Evolutionary conservation across 2,329 filamentous ascomycete genomes (phyloP).

Genomic region (Emmonsiellopsis sp.): DNA sequence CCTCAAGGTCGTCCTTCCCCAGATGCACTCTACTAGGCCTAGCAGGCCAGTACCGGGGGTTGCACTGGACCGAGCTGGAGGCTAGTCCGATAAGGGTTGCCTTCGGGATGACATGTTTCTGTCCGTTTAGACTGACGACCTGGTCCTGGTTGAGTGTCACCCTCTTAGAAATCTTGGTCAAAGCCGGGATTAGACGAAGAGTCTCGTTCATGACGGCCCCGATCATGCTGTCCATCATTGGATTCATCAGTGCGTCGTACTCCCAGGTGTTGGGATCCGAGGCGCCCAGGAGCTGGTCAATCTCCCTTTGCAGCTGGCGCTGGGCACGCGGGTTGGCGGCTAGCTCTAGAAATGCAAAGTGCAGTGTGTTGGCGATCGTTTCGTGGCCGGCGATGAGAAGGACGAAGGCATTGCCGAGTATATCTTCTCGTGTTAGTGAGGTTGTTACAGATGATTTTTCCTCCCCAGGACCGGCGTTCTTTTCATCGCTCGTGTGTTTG

Average conservation of each 20-base stretch:
- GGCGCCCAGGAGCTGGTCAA: conserved; percentile 55
- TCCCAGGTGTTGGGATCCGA: conserved; percentile 55
- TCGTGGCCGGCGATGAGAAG: conserved; percentile 67
- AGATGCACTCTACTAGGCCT: conserved; percentile 19
- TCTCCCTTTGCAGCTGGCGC: conserved; percentile 55
- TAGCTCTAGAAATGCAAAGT: conserved; percentile 60
- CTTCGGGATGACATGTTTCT: conserved; percentile 49
- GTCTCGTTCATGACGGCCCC: conserved; percentile 72
- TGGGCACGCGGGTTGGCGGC: conserved; percentile 58
- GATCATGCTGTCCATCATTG: conserved; percentile 58
- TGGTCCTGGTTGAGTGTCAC: conserved; percentile 39
- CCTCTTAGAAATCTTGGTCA: conserved; percentile 62
- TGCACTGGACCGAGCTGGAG: conserved; percentile 51
- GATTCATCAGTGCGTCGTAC: conserved; percentile 58
- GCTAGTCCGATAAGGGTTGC: conserved; percentile 48
- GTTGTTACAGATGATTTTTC: neutral
- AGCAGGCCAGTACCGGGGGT: conserved; percentile 63
- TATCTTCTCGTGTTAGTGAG: neutral
- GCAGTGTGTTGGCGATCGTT: conserved; percentile 65
- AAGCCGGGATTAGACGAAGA: conserved; percentile 61
- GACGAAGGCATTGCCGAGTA: conserved; percentile 32
- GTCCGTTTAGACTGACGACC: conserved; percentile 49
- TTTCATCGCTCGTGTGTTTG: neutral
- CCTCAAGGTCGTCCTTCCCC: conserved; percentile 48
- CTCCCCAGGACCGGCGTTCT: neutral